Base-by-base conservation (phyloP, 225 moss, liverwort and hornwort genomes). In the Polytrichum formosum region DNA sequence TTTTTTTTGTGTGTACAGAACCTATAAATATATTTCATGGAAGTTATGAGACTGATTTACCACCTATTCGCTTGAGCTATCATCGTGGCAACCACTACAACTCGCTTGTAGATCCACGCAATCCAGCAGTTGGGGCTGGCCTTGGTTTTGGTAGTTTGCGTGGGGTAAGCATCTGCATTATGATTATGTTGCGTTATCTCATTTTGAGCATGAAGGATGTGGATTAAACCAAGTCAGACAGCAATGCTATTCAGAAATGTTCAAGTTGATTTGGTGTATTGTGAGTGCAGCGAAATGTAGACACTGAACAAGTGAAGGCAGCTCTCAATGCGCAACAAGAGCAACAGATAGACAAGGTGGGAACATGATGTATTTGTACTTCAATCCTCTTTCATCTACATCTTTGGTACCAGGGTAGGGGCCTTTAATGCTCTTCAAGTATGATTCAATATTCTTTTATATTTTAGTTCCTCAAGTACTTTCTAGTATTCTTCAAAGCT, bases 11-110 rank as follows among this genome's bases (percentile, higher is more conserved):
- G 68, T 72, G 75, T 73, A 73, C 93, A 96, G 96, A 96, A 74
- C 96, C 93, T 76, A 96, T 96, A 53, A 96, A 96, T 55, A 96
- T 93, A 59, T 93, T 93, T 73, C 96, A 96, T 79, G 93, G 96
- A 81, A 92, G 90, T 70, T 96, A 96, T 78, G 93, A 96, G 80
- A 96, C 96, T 65, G 96, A 96, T 75, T 79, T 96, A 80, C 92
- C 96, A 74, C 96, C 96, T n/a, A 96, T 96, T 67, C 96, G 93
- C 71, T 89, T 96, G 79, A 96, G 93, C 84, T 96, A 96, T 79
- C 92, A 96, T 81, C 93, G 93, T 66, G 90, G 93, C 71, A 96
- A 96, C 82, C 96, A 96, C 73, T 96, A 96, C 86, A 93, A 96
- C 82, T 89, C 96, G 70, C 83, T 96, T 75, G 75, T 92, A 55